phyloP scores from a whole-genome alignment of 192 early-diverging fungal species.

The Radiomyces spectabilis region DNA sequence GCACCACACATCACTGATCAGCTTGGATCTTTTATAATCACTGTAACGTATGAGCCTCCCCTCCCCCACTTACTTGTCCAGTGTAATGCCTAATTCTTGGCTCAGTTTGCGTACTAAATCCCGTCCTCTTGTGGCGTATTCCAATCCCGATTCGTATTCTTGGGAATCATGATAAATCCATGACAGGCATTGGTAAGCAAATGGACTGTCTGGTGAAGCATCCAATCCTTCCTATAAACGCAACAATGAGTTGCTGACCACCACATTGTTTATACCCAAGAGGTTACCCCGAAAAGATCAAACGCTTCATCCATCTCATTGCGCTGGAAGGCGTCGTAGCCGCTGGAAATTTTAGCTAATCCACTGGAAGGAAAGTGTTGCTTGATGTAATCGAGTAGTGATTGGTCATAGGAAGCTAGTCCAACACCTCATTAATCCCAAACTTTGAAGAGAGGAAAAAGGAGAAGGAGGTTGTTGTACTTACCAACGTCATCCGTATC shows the following conservation, averaged over 20 bases:
- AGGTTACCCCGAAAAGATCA: slow-evolving; percentile 30
- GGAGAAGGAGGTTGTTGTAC: background rate
- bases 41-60: too few species aligned
- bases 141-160: slow-evolving; percentile 45
- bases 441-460: background rate
- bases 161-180: slow-evolving; percentile 39
- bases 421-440: background rate
- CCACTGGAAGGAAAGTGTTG: slow-evolving; percentile 35
- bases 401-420: slow-evolving; percentile 36
- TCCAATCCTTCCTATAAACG: slow-evolving; percentile 37
- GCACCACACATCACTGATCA: too few species aligned
- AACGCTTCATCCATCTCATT: slow-evolving; percentile 23
- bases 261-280: background rate
- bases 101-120: slow-evolving; percentile 25
- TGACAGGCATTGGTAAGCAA: slow-evolving; percentile 38
- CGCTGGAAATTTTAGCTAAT: slow-evolving; percentile 37
- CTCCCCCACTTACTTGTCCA: slow-evolving; percentile 29
- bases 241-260: slow-evolving; percentile 1
- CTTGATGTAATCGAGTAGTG: slow-evolving; percentile 30
- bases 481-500: slow-evolving; percentile 31
- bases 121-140: slow-evolving; percentile 37
- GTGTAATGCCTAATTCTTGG: slow-evolving; percentile 14
- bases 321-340: slow-evolving; percentile 29
- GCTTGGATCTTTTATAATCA: too few species aligned
- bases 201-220: slow-evolving; percentile 24